Evolutionary conservation across 805 yeast genomes (phyloP).

Genomic region (Yarrowia sp.): DNA sequence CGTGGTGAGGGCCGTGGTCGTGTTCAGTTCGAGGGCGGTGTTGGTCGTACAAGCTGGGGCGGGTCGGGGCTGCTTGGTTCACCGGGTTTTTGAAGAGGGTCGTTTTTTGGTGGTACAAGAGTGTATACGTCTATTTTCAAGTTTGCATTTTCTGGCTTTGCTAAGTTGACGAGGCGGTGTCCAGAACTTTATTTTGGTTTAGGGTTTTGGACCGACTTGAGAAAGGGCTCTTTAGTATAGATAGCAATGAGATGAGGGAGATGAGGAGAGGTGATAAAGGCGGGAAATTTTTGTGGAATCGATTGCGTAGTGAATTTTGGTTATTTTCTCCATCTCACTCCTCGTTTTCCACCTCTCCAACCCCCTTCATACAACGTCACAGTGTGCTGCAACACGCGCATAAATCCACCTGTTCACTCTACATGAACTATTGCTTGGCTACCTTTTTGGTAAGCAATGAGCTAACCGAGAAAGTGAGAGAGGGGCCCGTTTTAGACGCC

Average conservation of each 20-base stretch:
- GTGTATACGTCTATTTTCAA: slow-evolving; percentile 25
- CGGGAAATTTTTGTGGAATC: too few species aligned
- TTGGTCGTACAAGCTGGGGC: neutral
- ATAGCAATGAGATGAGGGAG: slow-evolving; percentile 2
- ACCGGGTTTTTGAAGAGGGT: neutral
- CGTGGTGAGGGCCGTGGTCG: slow-evolving; percentile 20
- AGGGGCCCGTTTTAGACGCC: neutral
- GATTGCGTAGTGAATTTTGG: too few species aligned
- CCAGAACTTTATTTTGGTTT: neutral
- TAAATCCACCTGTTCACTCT: slow-evolving; percentile 23
- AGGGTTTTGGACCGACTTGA: neutral
- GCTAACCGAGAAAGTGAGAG: slow-evolving; percentile 22
- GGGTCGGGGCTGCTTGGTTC: slow-evolving; percentile 3
- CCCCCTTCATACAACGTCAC: neutral
- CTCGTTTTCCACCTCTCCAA: neutral
- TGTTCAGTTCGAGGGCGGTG: neutral
- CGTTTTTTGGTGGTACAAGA: neutral
- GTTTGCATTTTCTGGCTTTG: slow-evolving; percentile 34
- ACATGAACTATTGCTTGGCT: slow-evolving; percentile 31
- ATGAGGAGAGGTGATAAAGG: too few species aligned
- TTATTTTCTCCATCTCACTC: too few species aligned
- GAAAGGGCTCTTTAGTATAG: neutral
- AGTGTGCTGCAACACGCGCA: slow-evolving; percentile 20
- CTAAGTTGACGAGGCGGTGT: slow-evolving; percentile 36
- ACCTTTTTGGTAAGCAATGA: slow-evolving; percentile 12